Evolutionary conservation across 2,329 filamentous ascomycete genomes (phyloP).

Genomic region (Calycina herbarum): DNA sequence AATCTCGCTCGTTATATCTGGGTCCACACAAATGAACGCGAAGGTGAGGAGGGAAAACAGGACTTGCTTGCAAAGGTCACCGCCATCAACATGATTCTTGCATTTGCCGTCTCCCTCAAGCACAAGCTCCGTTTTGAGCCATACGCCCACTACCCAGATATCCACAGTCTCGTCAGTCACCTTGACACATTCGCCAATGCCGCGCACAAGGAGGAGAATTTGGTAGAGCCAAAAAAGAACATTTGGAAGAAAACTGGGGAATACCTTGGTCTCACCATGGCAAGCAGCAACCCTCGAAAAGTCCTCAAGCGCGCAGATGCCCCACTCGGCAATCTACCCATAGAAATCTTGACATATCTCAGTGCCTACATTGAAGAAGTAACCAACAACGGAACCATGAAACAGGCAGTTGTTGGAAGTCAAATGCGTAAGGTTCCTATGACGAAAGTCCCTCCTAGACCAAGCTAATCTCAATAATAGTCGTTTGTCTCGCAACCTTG

Average conservation of each 20-base stretch:
- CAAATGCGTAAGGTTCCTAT: slow-evolving; percentile 31
- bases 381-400: slow-evolving; percentile 40
- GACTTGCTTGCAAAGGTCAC: slow-evolving; percentile 67
- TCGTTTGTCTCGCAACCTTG: slow-evolving; percentile 52
- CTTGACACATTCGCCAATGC: slow-evolving; percentile 72
- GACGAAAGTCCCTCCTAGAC: slow-evolving; percentile 34
- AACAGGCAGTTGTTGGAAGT: slow-evolving; percentile 29
- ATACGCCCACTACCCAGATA: slow-evolving; percentile 73
- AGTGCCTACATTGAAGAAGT: slow-evolving; percentile 40
- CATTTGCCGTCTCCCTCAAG: slow-evolving; percentile 76
- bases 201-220: slow-evolving; percentile 47
- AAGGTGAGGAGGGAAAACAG: slow-evolving; percentile 58
- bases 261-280: slow-evolving; percentile 75
- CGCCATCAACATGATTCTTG: slow-evolving; percentile 72
- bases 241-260: slow-evolving; percentile 65
- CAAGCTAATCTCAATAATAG: slow-evolving; percentile 15
- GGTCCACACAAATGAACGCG: slow-evolving; percentile 69
- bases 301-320: slow-evolving; percentile 69
- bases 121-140: slow-evolving; percentile 84
- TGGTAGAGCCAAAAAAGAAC: slow-evolving; percentile 33
- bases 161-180: slow-evolving; percentile 67
- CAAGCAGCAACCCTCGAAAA: slow-evolving; percentile 76
- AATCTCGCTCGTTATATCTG: slow-evolving; percentile 77
- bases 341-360: slow-evolving; percentile 77
- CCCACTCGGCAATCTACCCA: slow-evolving; percentile 78